Conservation (phyloP, 805 yeast species). For the Diddensiella caesifluorescens region DNA sequence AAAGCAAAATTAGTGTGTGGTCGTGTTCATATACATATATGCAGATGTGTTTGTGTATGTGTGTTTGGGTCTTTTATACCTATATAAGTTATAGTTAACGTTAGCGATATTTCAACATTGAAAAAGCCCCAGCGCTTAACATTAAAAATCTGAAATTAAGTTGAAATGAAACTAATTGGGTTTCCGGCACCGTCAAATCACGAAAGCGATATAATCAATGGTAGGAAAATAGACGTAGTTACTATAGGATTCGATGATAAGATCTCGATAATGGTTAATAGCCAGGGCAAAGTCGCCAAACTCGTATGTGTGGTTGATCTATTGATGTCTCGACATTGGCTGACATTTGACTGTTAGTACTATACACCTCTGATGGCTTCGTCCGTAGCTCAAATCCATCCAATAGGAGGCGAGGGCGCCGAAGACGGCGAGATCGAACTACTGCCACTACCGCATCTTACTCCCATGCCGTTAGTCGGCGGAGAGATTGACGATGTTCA, state of each 20-base stretch:
- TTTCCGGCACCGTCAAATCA: constrained; percentile 5
- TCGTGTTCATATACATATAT: no score
- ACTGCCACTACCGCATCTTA: constrained; percentile 24
- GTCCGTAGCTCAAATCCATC: constrained; percentile 9
- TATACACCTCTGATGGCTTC: constrained; percentile 18
- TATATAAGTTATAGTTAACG: no score
- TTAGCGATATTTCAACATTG: no score
- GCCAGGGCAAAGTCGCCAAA: constrained; percentile 19
- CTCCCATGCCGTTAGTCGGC: constrained; percentile 24
- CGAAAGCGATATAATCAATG: constrained; percentile 17
- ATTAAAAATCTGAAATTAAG: not conserved
- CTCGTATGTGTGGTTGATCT: constrained; percentile 2
- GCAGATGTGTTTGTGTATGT: no score
- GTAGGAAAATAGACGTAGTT: constrained; percentile 27
- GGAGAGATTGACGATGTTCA: constrained; percentile 23
- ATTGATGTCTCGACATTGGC: not conserved
- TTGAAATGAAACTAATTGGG: constrained; percentile 1
- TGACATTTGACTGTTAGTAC: constrained; percentile 11
- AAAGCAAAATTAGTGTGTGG: no score
- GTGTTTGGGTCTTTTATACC: no score
- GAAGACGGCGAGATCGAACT: constrained; percentile 11
- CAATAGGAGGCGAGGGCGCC: constrained; percentile 4
- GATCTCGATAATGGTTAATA: constrained; percentile 30
- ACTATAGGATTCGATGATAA: constrained; percentile 28
- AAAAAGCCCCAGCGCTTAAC: no score